Base-by-base conservation (phyloP, 106 monocot genomes). In the Alisma plantagoaquatica region DNA sequence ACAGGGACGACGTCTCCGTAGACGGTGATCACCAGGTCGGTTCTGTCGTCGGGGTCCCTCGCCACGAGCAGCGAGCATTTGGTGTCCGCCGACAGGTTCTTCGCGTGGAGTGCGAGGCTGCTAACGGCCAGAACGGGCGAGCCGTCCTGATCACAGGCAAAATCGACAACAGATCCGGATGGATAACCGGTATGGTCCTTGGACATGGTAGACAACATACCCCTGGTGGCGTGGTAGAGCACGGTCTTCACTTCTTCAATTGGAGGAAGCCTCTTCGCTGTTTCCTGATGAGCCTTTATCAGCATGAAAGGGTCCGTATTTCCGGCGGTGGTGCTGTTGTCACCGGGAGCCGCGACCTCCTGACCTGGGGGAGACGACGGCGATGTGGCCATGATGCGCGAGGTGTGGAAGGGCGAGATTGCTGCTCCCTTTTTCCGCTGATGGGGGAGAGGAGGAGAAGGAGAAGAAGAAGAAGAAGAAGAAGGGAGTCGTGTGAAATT, bases 21-120 rank as follows among this genome's bases (percentile, higher is more conserved):
- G 33, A 96, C 47, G 23, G 94, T 84, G 33, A 96, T 75, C 12
- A 78, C 61, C 23, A 75, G 78, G 75, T 96, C 94, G 52, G 80
- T 84, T 63, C 81, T 66, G 53, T 96, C 94, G 50, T 84, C 83
- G 49, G 88, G 84, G 62, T 96, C 94, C 70, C 78, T 87, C 18
- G 88, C 78, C 31, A 96, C 81, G 43, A 96, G 88, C 69, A 96
- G 75, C 2, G 77, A 96, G 68, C 94, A 96, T 53, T 66, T 88
- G 16, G 94, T 80, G 73, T 96, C 84, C 27, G 28, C 67, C 56
- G 64, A 56, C 18, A 96, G 64, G 75, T 96, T 96, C 94, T 96
- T 96, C 23, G 94, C 68, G 60, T 96, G 94, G 46, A 81, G 70
- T 29, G 94, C 87, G 43, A 96, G 65, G 71, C 78, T 81, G 63